Conservation (phyloP, 257 asterid species). For the Striga asiatica region DNA sequence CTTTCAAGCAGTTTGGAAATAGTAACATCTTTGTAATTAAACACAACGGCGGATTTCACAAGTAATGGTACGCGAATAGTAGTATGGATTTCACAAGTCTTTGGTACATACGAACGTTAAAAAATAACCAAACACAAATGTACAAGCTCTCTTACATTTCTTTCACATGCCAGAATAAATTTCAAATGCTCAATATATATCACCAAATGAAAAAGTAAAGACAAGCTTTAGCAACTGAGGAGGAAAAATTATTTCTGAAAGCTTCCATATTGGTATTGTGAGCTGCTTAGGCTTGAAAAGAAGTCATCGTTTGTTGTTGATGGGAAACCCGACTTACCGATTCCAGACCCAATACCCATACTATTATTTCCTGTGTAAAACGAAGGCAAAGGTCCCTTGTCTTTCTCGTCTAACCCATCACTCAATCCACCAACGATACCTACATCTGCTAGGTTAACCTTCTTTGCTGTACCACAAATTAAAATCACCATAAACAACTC, state of each 20-base stretch:
- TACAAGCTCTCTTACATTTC: too few species aligned
- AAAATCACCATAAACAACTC: constrained; percentile 1
- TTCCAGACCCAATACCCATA: constrained; percentile 55
- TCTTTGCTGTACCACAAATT: constrained; percentile 50
- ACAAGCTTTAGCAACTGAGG: background rate
- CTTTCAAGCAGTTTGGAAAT: too few species aligned
- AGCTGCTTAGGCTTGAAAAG: constrained; percentile 62
- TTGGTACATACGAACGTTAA: too few species aligned
- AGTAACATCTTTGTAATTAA: too few species aligned
- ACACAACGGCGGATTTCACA: too few species aligned
- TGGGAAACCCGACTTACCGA: constrained; percentile 44
- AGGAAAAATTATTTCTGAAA: constrained; percentile 46
- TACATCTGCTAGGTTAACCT: constrained; percentile 71
- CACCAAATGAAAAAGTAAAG: too few species aligned
- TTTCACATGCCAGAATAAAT: too few species aligned
- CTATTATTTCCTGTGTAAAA: constrained; percentile 45
- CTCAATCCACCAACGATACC: constrained; percentile 65
- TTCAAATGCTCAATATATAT: too few species aligned
- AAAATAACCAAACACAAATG: too few species aligned
- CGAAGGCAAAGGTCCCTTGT: constrained; percentile 46
- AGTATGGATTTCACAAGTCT: too few species aligned
- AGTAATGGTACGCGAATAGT: too few species aligned
- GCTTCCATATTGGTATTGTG: constrained; percentile 52
- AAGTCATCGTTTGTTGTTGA: constrained; percentile 36
- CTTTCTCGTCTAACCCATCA: constrained; percentile 50